Evolutionary conservation across 1,284 basidiomycete species (phyloP).

Genomic region (Hemileia vastatrix): DNA sequence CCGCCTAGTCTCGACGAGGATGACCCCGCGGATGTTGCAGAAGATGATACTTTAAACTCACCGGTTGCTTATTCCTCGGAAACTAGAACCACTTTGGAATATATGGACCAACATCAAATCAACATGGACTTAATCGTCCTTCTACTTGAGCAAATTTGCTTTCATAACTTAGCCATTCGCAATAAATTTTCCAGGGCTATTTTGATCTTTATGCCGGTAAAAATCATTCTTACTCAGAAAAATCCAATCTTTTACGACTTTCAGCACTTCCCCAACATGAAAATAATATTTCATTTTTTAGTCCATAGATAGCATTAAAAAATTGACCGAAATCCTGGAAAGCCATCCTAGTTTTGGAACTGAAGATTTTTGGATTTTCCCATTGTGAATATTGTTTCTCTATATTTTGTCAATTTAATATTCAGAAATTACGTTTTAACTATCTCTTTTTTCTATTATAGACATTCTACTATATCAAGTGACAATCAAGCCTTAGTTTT

Average conservation of each 20-base stretch:
- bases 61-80: slow-evolving; percentile 43
- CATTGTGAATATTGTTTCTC: slow-evolving; percentile 77
- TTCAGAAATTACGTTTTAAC: not conserved
- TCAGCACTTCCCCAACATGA: no score
- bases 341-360: slow-evolving; percentile 68
- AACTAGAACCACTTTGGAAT: slow-evolving; percentile 71
- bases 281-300: not conserved
- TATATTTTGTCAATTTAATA: slow-evolving; percentile 62
- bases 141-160: slow-evolving; percentile 80
- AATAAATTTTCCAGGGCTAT: slow-evolving; percentile 65
- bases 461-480: slow-evolving; percentile 41
- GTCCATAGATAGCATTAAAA: slow-evolving; percentile 63
- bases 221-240: not conserved
- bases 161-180: slow-evolving; percentile 53
- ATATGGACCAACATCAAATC: slow-evolving; percentile 79
- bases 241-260: not conserved
- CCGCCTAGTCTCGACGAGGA: slow-evolving; percentile 17
- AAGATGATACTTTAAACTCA: not conserved
- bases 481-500: slow-evolving; percentile 42
- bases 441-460: not conserved
- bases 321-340: slow-evolving; percentile 68
- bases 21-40: no score
- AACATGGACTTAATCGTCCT: slow-evolving; percentile 79
- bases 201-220: slow-evolving; percentile 85
- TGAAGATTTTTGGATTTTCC: slow-evolving; percentile 65